Conservation (phyloP, 208 protist species). For the Balamuthia mandrillaris region DNA sequence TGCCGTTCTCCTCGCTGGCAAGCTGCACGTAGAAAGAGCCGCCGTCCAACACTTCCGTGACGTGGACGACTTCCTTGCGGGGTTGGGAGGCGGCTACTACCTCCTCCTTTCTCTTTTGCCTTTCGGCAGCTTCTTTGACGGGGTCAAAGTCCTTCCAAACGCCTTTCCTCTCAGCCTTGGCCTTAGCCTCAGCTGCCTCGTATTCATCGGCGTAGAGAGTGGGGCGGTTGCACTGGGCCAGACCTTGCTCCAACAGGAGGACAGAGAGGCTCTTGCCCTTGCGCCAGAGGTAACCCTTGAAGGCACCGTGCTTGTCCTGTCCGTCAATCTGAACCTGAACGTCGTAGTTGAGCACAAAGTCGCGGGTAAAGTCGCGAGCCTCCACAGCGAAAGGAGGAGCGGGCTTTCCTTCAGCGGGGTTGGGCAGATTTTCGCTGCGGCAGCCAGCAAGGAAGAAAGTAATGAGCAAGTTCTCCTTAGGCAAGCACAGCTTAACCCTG, state of each 20-base stretch:
- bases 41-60: slow-evolving; percentile 27
- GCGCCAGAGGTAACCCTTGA: slow-evolving; percentile 39
- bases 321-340: slow-evolving; percentile 56
- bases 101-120: slow-evolving; percentile 1
- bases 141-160: slow-evolving; percentile 53
- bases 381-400: background rate
- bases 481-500: slow-evolving; percentile 63
- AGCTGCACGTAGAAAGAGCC: slow-evolving; percentile 33
- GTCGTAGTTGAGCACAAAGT: slow-evolving; percentile 21
- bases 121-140: slow-evolving; percentile 32
- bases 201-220: slow-evolving; percentile 20
- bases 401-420: background rate
- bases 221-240: slow-evolving; percentile 14
- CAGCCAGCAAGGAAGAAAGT: slow-evolving; percentile 54
- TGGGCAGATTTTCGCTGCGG: background rate
- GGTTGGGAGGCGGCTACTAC: background rate
- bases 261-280: slow-evolving; percentile 26
- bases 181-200: slow-evolving; percentile 36
- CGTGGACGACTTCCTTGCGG: background rate
- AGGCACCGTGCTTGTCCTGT: slow-evolving; percentile 37
- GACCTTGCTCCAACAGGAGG: slow-evolving; percentile 1
- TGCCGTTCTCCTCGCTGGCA: slow-evolving; percentile 13
- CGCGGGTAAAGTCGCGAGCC: background rate
- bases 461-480: slow-evolving; percentile 59
- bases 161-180: slow-evolving; percentile 8